These are phyloP conservation scores for Rhodotorula sp. DNA, from an alignment of 1,284 basidiomycete genomes.

Conservation along the genomic window DNA sequence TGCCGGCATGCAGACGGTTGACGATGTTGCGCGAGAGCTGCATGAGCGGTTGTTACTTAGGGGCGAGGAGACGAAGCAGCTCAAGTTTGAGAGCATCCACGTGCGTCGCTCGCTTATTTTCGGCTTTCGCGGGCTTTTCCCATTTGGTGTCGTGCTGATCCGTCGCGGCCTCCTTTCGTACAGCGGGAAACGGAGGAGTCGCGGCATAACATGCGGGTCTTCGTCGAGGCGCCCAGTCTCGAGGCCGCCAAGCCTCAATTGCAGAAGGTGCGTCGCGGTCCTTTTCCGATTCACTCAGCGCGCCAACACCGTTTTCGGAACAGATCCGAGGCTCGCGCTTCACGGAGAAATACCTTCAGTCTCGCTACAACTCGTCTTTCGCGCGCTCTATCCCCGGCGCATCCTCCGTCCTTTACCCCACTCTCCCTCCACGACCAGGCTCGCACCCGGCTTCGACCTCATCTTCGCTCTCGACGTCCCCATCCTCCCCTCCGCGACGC, in stretches of 20 bases:
- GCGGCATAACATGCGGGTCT: conserved; percentile 83
- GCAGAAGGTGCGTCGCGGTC: conserved; percentile 60
- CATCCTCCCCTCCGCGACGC: conserved; percentile 56
- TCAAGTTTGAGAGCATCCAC: conserved; percentile 92
- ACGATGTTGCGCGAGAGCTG: conserved; percentile 88
- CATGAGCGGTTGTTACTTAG: conserved; percentile 86
- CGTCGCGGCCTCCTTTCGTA: too few relatives aligned
- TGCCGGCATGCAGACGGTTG: conserved; percentile 78
- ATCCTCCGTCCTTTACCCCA: conserved; percentile 23
- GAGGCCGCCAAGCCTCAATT: conserved; percentile 73
- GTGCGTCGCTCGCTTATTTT: conserved; percentile 6
- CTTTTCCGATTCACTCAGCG: too few relatives aligned
- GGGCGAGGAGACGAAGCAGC: conserved; percentile 94
- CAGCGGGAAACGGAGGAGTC: conserved; percentile 84
- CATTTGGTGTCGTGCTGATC: too few relatives aligned
- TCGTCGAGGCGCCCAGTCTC: conserved; percentile 71
- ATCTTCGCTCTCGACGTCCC: conserved; percentile 51
- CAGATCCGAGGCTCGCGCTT: conserved; percentile 88
- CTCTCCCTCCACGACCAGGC: conserved; percentile 47
- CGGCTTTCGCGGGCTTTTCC: not conserved
- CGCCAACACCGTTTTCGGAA: not conserved
- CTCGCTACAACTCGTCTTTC: conserved; percentile 59
- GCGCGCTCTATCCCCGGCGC: conserved; percentile 54
- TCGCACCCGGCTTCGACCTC: conserved; percentile 47
- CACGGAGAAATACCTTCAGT: conserved; percentile 86